These are phyloP conservation scores for Daldinia concentrica DNA, from an alignment of 495 filamentous ascomycete species.

Conservation along the genomic window DNA sequence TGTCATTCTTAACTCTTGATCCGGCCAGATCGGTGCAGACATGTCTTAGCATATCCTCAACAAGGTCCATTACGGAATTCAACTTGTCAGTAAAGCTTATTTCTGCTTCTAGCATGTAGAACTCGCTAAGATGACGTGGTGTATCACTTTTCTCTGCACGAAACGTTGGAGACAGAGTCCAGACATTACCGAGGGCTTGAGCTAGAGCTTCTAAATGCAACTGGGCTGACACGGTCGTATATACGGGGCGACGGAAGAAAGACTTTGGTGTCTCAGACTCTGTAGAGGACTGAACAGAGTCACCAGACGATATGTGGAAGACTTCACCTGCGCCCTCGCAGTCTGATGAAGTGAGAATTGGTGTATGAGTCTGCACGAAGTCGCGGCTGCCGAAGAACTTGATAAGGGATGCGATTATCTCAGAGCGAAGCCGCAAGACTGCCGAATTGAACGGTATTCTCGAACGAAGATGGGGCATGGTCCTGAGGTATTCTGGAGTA, in stretches of 20 bases:
- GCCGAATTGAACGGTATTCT: conserved; percentile 84
- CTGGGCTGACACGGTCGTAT: conserved; percentile 94
- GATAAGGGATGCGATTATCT: conserved; percentile 74
- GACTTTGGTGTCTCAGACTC: conserved; percentile 40
- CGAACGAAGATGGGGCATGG: conserved; percentile 86
- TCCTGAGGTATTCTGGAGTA: conserved; percentile 85
- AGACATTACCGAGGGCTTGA: conserved; percentile 87
- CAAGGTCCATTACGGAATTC: conserved; percentile 73
- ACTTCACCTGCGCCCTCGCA: conserved; percentile 97
- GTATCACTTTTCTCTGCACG: conserved; percentile 95
- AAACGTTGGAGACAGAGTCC: conserved; percentile 93
- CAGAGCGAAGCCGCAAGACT: conserved; percentile 84
- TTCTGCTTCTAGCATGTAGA: conserved; percentile 98
- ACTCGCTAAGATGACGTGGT: conserved; percentile 92
- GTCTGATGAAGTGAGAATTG: conserved; percentile 95
- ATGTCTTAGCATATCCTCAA: conserved; percentile 78
- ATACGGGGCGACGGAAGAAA: conserved; percentile 92
- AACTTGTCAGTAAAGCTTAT: conserved; percentile 78
- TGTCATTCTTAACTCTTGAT: conserved; percentile 70
- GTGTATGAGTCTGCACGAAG: conserved; percentile 90
- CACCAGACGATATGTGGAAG: conserved; percentile 71
- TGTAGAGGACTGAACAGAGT: conserved; percentile 35
- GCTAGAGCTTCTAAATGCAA: conserved; percentile 93
- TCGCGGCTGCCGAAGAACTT: conserved; percentile 72
- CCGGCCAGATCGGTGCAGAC: conserved; percentile 64